phyloP scores from a whole-genome alignment of 768 basidiomycete genomes.

The Rhodotorula graminis region DNA sequence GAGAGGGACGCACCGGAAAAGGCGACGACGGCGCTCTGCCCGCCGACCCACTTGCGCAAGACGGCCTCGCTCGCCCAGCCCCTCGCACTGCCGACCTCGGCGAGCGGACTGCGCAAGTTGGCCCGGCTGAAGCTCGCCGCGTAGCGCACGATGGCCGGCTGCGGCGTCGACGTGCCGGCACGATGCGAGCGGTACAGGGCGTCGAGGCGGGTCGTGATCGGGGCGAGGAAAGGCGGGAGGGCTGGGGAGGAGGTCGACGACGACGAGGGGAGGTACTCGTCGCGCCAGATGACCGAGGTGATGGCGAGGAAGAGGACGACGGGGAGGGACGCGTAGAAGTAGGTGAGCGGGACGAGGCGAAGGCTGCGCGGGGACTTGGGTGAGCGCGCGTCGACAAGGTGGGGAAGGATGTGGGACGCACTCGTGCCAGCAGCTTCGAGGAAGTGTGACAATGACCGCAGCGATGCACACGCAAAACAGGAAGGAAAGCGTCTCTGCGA shows the following conservation, averaged over 20 bases:
- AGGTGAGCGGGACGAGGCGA: slow-evolving; percentile 5
- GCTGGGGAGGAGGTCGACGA: not conserved
- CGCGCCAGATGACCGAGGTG: slow-evolving; percentile 25
- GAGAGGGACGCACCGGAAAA: slow-evolving; percentile 4
- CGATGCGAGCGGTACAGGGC: not conserved
- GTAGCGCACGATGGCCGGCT: not conserved
- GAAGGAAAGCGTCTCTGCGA: slow-evolving; percentile 13
- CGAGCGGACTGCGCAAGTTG: slow-evolving; percentile 1
- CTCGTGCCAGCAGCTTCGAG: not conserved
- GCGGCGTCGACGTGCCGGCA: not conserved
- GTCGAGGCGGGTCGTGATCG: not conserved
- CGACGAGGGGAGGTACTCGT: slow-evolving; percentile 17
- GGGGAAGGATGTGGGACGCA: not conserved
- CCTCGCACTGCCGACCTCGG: slow-evolving; percentile 7
- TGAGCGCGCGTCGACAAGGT: too few relatives aligned
- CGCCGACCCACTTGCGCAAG: slow-evolving; percentile 19
- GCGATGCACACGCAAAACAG: slow-evolving; percentile 4
- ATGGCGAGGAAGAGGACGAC: slow-evolving; percentile 20
- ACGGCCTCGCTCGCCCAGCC: slow-evolving; percentile 29
- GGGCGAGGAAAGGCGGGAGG: not conserved
- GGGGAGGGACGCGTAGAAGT: slow-evolving; percentile 10
- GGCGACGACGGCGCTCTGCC: slow-evolving; percentile 3
- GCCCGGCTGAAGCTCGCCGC: slow-evolving; percentile 14
- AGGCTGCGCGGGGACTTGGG: not conserved
- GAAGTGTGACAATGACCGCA: not conserved